These are phyloP conservation scores for Stephanodiscus minutulus DNA, from an alignment of 108 stramenopile species.

Conservation along the genomic window DNA sequence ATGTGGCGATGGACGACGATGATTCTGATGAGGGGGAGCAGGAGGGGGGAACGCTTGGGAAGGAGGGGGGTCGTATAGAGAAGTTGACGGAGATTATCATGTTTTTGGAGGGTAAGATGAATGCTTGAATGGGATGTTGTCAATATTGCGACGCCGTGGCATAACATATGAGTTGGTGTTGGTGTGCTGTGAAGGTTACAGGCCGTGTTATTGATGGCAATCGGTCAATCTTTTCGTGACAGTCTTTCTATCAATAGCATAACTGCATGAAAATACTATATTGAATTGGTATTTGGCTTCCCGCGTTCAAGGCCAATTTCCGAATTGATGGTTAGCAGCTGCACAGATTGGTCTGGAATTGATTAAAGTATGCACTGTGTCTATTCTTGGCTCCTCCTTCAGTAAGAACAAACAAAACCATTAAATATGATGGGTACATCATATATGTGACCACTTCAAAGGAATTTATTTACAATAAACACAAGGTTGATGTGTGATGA, in stretches of 20 bases:
- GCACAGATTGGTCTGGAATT: too few relatives aligned
- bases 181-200: neutral
- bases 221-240: neutral
- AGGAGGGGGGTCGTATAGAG: constrained; percentile 23
- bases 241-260: neutral
- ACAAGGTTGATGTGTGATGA: too few relatives aligned
- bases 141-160: neutral
- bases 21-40: constrained; percentile 9
- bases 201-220: neutral
- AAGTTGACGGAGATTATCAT: constrained; percentile 47
- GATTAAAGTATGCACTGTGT: too few relatives aligned
- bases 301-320: too few relatives aligned
- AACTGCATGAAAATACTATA: neutral
- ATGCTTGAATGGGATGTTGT: constrained; percentile 23
- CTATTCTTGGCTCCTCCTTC: too few relatives aligned
- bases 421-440: too few relatives aligned
- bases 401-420: too few relatives aligned
- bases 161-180: neutral
- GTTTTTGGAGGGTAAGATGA: constrained; percentile 54
- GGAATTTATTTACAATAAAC: too few relatives aligned
- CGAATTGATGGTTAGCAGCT: too few relatives aligned
- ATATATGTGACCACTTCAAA: too few relatives aligned
- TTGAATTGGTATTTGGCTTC: neutral
- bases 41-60: neutral
- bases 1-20: neutral